Evolutionary conservation across 495 filamentous ascomycete species (phyloP), one percentile per base, ranked within the genome.

Genomic region (Elaphomyces granulatus): DNA sequence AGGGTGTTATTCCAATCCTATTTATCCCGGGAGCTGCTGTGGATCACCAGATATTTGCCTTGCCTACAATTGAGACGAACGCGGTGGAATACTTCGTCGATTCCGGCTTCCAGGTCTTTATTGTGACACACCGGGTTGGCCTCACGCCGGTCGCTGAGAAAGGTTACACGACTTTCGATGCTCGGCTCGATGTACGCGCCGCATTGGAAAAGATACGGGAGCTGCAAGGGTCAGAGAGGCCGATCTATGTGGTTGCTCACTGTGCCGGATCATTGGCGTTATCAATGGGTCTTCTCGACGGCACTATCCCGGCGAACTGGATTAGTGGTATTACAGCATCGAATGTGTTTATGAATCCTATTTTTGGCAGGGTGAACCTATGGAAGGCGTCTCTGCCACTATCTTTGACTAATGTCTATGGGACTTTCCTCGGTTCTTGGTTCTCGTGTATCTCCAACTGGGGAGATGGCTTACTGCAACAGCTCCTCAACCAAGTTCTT

Each of bases 191-290:
- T 46, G 59, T 80, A 34, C 59, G 55, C 10, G 77, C 76, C 2
- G 74, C 70, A 14, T 45, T 80, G 14, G 56, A 71, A 40, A 58
- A 65, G 36, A 75, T 81, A 40, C 68, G 70, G 2, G 39, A 50
- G 9, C n/a, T n/a, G n/a, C 33, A 53, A 3, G 55, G 55, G 14
- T 7, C 2, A 10, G 36, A 48, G 6, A 63, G 66, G 12, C 54
- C 66, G 26, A n/a, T n/a, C n/a, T 81, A 83, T 54, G 70, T 70
- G 8, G 60, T 82, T 38, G 66, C 69, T 10, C 79, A 83, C 53
- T 83, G 79, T 52, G 74, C 74, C 59, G 79, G 79, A 34, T 68
- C 70, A 14, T 70, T 81, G 0, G 69, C 77, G 9, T 66, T 75
- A 17, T 56, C 64, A 0, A 59, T 63, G 21, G 78, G 75, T 28